Evolutionary conservation across 371 early-diverging fungal genomes (phyloP).

Genomic region (Circinella umbellata): DNA sequence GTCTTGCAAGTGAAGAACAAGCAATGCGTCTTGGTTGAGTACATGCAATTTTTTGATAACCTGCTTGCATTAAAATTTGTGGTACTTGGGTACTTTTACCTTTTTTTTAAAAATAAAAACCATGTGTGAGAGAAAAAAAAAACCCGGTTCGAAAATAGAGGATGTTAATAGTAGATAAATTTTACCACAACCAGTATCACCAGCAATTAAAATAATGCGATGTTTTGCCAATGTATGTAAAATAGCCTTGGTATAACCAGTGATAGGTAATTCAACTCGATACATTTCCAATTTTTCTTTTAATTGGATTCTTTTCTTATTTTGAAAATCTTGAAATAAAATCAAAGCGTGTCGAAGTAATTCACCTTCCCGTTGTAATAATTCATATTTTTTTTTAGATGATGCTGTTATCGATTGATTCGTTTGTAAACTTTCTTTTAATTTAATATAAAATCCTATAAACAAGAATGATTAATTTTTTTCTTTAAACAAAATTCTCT

Average conservation of each 20-base stretch:
- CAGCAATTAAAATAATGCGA: conserved; percentile 67
- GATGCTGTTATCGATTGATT: neutral
- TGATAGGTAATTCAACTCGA: conserved; percentile 61
- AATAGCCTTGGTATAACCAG: conserved; percentile 64
- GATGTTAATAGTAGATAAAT: neutral
- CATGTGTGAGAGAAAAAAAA: too few species aligned
- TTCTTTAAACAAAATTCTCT: too few species aligned
- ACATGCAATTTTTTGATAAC: conserved; percentile 79
- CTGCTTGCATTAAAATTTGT: conserved; percentile 76
- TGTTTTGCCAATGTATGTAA: conserved; percentile 56
- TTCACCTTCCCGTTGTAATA: conserved; percentile 41
- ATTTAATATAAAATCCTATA: conserved; percentile 40
- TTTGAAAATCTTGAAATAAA: conserved; percentile 62
- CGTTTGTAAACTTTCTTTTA: conserved; percentile 31
- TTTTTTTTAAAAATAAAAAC: neutral
- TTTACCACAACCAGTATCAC: conserved; percentile 83
- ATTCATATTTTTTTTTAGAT: neutral
- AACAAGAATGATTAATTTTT: too few species aligned
- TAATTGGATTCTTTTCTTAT: conserved; percentile 45
- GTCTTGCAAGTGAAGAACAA: conserved; percentile 84
- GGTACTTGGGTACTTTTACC: conserved; percentile 82
- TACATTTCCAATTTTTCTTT: conserved; percentile 60
- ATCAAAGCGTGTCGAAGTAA: conserved; percentile 55
- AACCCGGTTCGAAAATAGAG: too few species aligned
- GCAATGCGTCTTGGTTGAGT: conserved; percentile 96